phyloP scores from a whole-genome alignment of 2,329 filamentous ascomycete genomes.

The Helotiales sp. region DNA sequence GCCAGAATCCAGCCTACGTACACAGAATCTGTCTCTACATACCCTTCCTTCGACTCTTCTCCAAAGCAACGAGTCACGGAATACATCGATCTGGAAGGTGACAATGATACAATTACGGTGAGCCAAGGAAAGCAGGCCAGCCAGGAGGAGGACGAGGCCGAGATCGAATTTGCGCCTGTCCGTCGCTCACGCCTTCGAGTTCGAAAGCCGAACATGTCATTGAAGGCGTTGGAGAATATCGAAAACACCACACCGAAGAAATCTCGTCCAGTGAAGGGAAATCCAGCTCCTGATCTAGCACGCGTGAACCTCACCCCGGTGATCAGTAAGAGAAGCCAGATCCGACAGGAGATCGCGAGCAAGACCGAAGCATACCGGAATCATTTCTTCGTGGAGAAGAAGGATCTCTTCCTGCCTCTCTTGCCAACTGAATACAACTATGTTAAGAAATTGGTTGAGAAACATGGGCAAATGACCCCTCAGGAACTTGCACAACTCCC shows the following conservation, averaged over 20 bases:
- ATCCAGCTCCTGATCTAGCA: slow-evolving; percentile 24
- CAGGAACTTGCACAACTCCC: slow-evolving; percentile 36
- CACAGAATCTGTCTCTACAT: slow-evolving; percentile 21
- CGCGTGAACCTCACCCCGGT: slow-evolving; percentile 32
- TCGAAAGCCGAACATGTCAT: slow-evolving; percentile 33
- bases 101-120: slow-evolving; percentile 16
- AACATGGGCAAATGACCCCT: slow-evolving; percentile 32
- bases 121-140: background rate
- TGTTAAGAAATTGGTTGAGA: slow-evolving; percentile 42
- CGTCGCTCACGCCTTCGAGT: slow-evolving; percentile 25
- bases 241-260: slow-evolving; percentile 4
- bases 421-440: slow-evolving; percentile 43
- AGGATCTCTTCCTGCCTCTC: slow-evolving; percentile 42
- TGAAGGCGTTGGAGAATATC: slow-evolving; percentile 36
- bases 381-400: slow-evolving; percentile 44
- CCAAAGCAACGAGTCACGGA: slow-evolving; percentile 10
- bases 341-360: slow-evolving; percentile 40
- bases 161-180: slow-evolving; percentile 28
- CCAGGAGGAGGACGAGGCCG: slow-evolving; percentile 12
- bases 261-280: slow-evolving; percentile 21
- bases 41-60: slow-evolving; percentile 16
- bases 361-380: slow-evolving; percentile 40
- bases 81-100: slow-evolving; percentile 19
- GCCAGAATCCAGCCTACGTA: slow-evolving; percentile 15
- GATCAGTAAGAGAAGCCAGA: slow-evolving; percentile 36